A percentile compares a stretch with the other conserved stretches of the same genome.
phyloP scores from a whole-genome alignment of 768 basidiomycete genomes.

The Panellus pusillus region DNA sequence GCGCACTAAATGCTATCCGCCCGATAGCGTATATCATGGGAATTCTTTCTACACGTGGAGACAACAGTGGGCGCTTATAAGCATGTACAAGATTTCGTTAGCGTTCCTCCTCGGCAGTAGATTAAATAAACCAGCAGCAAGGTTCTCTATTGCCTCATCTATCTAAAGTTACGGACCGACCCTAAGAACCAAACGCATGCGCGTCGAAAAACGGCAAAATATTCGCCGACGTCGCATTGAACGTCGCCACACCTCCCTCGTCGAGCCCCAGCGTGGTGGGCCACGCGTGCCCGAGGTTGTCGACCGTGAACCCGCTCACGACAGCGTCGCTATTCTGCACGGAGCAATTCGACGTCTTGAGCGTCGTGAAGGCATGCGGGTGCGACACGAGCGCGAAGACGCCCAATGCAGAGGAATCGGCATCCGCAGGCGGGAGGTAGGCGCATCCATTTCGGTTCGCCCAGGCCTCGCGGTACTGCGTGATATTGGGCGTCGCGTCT shows the following conservation, averaged over 20 bases:
- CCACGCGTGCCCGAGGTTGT: conserved; percentile 18
- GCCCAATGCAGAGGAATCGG: background rate
- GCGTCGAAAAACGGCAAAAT: conserved; percentile 20
- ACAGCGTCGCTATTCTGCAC: conserved; percentile 8
- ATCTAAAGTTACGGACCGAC: too few species aligned
- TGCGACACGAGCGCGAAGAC: conserved; percentile 12
- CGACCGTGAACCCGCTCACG: conserved; percentile 16
- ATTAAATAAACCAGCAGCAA: too few species aligned
- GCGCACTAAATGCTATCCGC: too few species aligned
- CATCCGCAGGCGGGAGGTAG: background rate
- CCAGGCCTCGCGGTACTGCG: conserved; percentile 17
- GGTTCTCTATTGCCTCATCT: too few species aligned
- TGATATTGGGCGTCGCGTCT: conserved; percentile 22
- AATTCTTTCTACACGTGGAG: too few species aligned
- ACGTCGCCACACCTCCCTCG: conserved; percentile 13
- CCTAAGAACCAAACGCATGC: conserved; percentile 3
- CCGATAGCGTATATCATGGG: too few species aligned
- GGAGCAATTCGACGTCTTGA: conserved; percentile 15
- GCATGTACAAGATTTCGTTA: too few species aligned
- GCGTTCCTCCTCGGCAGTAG: too few species aligned
- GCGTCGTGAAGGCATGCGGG: conserved; percentile 19
- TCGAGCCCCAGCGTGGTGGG: conserved; percentile 16
- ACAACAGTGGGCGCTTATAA: too few species aligned
- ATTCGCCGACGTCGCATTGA: conserved; percentile 21
- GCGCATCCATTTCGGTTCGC: conserved; percentile 19